These are phyloP conservation scores for Apodospora peruviana DNA, from an alignment of 495 filamentous ascomycete species.

Conservation along the genomic window DNA sequence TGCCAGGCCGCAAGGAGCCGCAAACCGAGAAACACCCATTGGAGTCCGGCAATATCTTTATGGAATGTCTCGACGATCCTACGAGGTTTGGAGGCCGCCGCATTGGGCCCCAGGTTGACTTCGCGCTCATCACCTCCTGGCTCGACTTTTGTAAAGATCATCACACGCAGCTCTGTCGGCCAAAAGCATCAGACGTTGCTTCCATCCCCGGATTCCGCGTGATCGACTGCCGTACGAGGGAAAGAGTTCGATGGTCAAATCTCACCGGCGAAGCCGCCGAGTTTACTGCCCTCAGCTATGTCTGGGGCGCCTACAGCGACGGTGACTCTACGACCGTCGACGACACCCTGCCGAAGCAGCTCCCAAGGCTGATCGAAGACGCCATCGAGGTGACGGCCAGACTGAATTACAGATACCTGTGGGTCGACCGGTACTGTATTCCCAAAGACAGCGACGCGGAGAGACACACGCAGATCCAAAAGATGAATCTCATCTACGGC, in stretches of 20 bases:
- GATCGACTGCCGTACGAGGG: not conserved
- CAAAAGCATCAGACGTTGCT: not conserved
- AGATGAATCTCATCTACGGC: conserved; percentile 26
- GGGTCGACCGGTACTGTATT: conserved; percentile 15
- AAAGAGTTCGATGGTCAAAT: not conserved
- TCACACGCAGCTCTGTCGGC: not conserved
- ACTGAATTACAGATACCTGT: not conserved
- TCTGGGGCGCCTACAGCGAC: not conserved
- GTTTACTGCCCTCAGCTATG: not conserved
- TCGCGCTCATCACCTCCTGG: not conserved
- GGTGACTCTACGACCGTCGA: not conserved
- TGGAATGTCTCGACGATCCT: too few species aligned
- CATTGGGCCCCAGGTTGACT: not conserved
- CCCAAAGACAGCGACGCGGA: conserved; percentile 5
- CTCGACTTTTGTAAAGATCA: not conserved
- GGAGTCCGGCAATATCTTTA: too few species aligned
- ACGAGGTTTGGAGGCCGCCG: too few species aligned
- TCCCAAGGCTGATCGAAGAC: not conserved
- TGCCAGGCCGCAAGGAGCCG: too few species aligned
- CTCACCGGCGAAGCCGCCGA: not conserved
- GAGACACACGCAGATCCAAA: conserved; percentile 17
- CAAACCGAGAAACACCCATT: too few species aligned
- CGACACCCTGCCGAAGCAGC: not conserved
- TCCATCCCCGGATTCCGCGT: not conserved
- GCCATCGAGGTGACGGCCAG: not conserved